Percentiles rank a stretch among this genome's conserved stretches.
Conservation (phyloP, 495 filamentous ascomycete species). For the Annulohypoxylon nitens region DNA sequence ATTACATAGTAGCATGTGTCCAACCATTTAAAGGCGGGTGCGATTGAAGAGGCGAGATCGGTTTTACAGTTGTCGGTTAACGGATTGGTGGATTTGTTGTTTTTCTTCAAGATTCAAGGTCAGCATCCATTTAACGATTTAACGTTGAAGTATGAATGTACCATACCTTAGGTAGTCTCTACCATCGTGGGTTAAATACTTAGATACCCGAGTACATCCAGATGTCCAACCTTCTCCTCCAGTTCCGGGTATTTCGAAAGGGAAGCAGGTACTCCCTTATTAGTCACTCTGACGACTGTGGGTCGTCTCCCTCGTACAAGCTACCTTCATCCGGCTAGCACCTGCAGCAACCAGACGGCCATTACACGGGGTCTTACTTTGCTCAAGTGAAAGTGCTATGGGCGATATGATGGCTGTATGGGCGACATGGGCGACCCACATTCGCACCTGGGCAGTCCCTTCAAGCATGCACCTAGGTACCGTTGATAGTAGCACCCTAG, state of each 20-base stretch:
- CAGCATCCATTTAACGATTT: neutral
- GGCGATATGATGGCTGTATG: neutral
- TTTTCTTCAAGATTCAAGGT: neutral
- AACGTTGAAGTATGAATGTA: neutral
- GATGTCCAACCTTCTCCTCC: constrained; percentile 3
- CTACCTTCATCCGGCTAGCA: constrained; percentile 23
- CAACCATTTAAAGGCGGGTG: neutral
- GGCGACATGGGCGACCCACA: neutral
- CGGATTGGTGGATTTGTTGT: constrained; percentile 2
- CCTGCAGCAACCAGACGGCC: constrained; percentile 26
- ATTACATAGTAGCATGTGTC: neutral
- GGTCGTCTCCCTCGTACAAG: constrained; percentile 23
- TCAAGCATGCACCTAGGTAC: constrained; percentile 3
- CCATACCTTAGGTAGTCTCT: neutral
- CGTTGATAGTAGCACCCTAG: neutral
- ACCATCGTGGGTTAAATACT: constrained; percentile 29
- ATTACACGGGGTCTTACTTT: constrained; percentile 32
- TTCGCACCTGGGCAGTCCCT: neutral
- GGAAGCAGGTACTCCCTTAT: neutral
- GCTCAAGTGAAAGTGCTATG: neutral
- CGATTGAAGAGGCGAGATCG: constrained; percentile 8
- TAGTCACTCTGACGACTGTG: constrained; percentile 16
- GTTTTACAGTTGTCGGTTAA: constrained; percentile 1
- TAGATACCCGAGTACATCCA: neutral
- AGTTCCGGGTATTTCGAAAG: neutral